Base-by-base conservation (phyloP, 1,139 yeast genomes). In the Blastobotrys apis region DNA sequence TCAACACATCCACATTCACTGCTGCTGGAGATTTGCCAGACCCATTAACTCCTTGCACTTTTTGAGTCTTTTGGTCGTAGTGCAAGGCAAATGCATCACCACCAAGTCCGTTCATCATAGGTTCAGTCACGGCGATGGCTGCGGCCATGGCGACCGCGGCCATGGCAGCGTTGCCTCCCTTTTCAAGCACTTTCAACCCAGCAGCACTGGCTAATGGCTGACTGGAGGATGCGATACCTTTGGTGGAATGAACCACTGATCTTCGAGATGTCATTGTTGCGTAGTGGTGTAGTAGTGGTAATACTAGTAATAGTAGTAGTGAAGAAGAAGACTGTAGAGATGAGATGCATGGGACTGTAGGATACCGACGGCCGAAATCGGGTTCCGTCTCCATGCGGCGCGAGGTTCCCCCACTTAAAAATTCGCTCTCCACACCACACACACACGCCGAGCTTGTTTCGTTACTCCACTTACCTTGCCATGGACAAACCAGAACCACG, bases 101-200 rank as follows among this genome's bases (percentile, higher is more conserved):
- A 2, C 94, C 95, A 45, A 84, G 74, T 12, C 94, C 94, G 1
- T 92, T 84, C 50, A 86, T 80, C 26, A 77, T 74, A 0, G 94
- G 94, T 58, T 85, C 95, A 3, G 81, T 67, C 10, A 84, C 77
- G 50, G 83, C 75, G 35, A 85, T 68, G 5, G 81, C 85, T 4
- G 94, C 92, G 5, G 88, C 78, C 25, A 81, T 78, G 0, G 92
- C 94, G 27, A 85, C 83, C 8, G 86, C 82, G 1, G 94, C 94
- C 61, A 58, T 78, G 9, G 85, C 85, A 45, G 90, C 83, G 59
- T 85, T 85, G 1, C 95, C 94, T 3, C 94, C 94, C 48, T 69
- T 67, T 20, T 75, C 77, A 17, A 85, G 69, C 33, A 85, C 75
- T 56, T 73, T 72, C 34, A 81, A 59, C 1, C 92, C 95, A 0